Evolutionary conservation across 1,139 yeast species (phyloP).

Genomic region (Candida tetrigidarum): DNA sequence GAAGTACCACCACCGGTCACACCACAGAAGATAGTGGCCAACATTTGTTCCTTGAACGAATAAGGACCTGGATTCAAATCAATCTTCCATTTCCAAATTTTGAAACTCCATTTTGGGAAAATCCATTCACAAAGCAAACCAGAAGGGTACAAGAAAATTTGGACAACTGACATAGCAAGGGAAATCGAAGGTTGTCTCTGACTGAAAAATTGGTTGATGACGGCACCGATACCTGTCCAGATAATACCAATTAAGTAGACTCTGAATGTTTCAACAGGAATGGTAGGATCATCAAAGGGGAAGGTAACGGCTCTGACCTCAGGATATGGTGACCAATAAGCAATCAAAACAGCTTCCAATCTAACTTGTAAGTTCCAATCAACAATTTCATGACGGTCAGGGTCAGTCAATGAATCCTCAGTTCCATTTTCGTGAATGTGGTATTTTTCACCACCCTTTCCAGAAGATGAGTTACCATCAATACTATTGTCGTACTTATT

Average conservation of each 20-base stretch:
- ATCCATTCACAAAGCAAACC: conserved; percentile 24
- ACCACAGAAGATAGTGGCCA: conserved; percentile 22
- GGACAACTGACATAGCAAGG: conserved; percentile 40
- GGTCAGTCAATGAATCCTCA: neutral
- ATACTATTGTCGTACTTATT: neutral
- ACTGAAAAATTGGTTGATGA: conserved; percentile 60
- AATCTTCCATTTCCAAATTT: conserved; percentile 15
- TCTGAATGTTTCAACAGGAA: conserved; percentile 59
- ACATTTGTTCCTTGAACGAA: conserved; percentile 32
- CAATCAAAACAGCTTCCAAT: conserved; percentile 49
- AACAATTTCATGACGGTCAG: conserved; percentile 9
- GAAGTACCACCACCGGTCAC: conserved; percentile 28
- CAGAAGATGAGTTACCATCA: neutral
- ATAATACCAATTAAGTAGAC: conserved; percentile 56
- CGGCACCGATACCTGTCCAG: conserved; percentile 56
- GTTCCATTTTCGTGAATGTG: neutral
- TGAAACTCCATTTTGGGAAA: conserved; percentile 25
- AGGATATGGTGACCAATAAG: conserved; percentile 63
- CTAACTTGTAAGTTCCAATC: conserved; percentile 35
- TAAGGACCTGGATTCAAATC: conserved; percentile 36
- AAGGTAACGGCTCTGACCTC: conserved; percentile 65
- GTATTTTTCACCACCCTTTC: neutral
- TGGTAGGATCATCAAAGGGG: conserved; percentile 54
- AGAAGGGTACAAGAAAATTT: conserved; percentile 29
- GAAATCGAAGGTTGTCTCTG: conserved; percentile 58